Base-by-base conservation (phyloP, 83 land plant genomes). In the Picea abies region DNA sequence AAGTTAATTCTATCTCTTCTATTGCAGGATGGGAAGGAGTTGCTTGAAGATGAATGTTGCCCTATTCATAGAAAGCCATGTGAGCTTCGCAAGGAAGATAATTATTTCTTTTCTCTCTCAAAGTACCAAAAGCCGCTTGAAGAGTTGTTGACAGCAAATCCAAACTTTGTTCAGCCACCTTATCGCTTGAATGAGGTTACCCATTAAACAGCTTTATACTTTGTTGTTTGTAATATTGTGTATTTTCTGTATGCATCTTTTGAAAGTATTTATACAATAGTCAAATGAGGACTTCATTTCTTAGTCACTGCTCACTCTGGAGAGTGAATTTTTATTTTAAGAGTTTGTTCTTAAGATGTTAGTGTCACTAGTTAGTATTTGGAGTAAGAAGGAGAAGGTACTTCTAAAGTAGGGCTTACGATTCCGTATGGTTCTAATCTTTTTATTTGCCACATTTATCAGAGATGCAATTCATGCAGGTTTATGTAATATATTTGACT, bases 21-120 rank as follows among this genome's bases (percentile, higher is more conserved):
- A 41, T 60, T 82, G 84, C 88, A 98, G 99, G 99, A 98, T 87
- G 96, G 90, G 83, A 96, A 91, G 80, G 99, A 96, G 58, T 84
- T 98, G 86, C 86, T 96, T 62, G 93, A 93, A 64, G 87, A 90
- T 66, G 84, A 92, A 10, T 93, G 93, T 73, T 98, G 99, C 76
- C 97, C 99, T 52, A 83, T 92, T 70, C 99, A 98, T 84, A 87
- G 93, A 37, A 96, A 94, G 87, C 96, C 98, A 56, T 98, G 99
- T 91, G 90, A 88, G 63, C 56, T 60, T 29, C 85, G 99, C 66
- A 96, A 92, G 83, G 99, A 98, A 84, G 92, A 96, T 60, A 98
- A 98, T 69, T 98, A 94, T 85, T 98, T 98, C 78, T 98, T 98
- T 89, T 93, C 99, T 41, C 85, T 98, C 76, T 93, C 99, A 72